Conservation (phyloP, 805 yeast species). For the Metschnikowia koreensis region DNA sequence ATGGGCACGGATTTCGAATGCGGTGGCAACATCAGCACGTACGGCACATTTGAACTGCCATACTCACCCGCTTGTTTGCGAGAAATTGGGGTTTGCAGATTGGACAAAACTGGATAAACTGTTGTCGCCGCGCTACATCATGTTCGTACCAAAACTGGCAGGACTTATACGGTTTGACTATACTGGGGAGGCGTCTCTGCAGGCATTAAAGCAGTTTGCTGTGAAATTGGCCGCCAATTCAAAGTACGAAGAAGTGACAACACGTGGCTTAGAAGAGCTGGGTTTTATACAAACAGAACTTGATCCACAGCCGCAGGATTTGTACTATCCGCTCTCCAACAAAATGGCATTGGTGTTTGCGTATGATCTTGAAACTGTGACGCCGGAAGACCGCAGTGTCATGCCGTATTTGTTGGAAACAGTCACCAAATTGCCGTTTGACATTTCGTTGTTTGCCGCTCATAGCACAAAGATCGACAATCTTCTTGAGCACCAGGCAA, state of each 20-base stretch:
- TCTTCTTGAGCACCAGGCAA: conserved; percentile 41
- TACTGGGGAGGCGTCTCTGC: conserved; percentile 27
- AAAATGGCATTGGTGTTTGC: conserved; percentile 52
- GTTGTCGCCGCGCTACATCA: conserved; percentile 41
- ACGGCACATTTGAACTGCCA: conserved; percentile 63
- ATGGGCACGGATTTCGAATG: conserved; percentile 60
- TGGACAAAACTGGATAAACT: conserved; percentile 20
- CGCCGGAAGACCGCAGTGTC: conserved; percentile 61
- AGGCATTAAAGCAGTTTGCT: conserved; percentile 43
- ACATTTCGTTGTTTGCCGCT: conserved; percentile 53
- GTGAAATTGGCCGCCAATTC: conserved; percentile 47
- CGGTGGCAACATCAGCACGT: conserved; percentile 35
- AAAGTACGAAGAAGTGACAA: conserved; percentile 34
- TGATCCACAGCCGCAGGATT: conserved; percentile 31
- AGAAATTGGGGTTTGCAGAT: conserved; percentile 44
- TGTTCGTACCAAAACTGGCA: conserved; percentile 51
- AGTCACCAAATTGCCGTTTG: conserved; percentile 53
- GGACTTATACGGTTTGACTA: conserved; percentile 51
- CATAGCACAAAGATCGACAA: conserved; percentile 42
- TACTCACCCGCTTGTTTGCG: conserved; percentile 50
- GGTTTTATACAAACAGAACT: conserved; percentile 30
- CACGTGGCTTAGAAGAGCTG: conserved; percentile 28
- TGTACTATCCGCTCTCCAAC: conserved; percentile 38
- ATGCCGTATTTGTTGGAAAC: conserved; percentile 61
- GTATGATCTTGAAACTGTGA: conserved; percentile 48